Evolutionary conservation across 169 alveolate species (phyloP), one percentile per base, ranked within the genome.

Genomic region (Plasmodium coatneyi): DNA sequence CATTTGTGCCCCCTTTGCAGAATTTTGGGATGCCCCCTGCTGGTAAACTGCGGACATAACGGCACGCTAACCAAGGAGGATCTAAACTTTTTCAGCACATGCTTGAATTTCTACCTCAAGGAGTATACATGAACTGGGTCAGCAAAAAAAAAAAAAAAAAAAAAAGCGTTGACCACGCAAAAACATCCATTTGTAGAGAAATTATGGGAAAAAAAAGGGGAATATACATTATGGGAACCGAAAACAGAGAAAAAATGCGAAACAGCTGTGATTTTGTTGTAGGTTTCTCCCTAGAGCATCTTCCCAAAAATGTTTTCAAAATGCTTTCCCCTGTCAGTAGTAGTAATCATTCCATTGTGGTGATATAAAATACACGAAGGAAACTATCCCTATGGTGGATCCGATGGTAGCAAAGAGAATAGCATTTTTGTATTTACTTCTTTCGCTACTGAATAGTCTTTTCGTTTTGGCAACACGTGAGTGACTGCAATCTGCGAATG

Each of bases 1-100:
- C n/a, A 6, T n/a, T n/a, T n/a, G n/a, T n/a, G 32, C 32, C 80
- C 82, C 82, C 12, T 32, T 36, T 89, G 84, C 84, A 89, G 94
- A 39, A 81, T 52, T 80, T 66, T 89, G 82, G 94, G 94, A 12
- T 80, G 39, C 36, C 94, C 94, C 1, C 19, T 89, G 82, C 4
- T 89, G 30, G 94, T 89, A 6, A 89, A 89, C 36, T 79, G 91
- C 71, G 94, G 94, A 19, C 94, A 89, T 41, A 89, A 89, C 49
- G 94, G 94, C 25, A 89, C 46, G 49, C 22, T 89, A 49, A 70
- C 80, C 54, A 89, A 89, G 56, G 90, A 80, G 28, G 80, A 89
- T 32, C 83, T 49, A 39, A 14, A 34, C 60, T 89, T 89, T 79
- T 89, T 89, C 9, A 30, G 72, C 5, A 16, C 72, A 14, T 89